phyloP scores from a whole-genome alignment of 2,329 filamentous ascomycete species.

The Beauveria sp. region DNA sequence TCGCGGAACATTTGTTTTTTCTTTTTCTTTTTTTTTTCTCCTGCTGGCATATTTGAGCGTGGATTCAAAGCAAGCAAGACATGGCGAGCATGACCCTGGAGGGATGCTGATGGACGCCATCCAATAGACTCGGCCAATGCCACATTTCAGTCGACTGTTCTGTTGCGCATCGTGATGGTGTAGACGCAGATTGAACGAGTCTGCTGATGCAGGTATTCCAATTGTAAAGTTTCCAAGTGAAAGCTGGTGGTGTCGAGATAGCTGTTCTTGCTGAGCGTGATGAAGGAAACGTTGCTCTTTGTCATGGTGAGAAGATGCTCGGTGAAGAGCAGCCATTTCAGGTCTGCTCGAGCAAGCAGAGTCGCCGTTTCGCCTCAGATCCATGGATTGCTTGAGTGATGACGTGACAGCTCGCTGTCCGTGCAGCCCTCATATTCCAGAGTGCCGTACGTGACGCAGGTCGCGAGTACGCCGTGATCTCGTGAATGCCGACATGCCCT shows the following conservation, averaged over 20 bases:
- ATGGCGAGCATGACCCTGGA: not conserved
- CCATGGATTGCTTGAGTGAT: too few relatives aligned
- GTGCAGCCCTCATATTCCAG: too few relatives aligned
- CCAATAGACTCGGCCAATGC: conserved; percentile 5
- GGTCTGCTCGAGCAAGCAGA: too few relatives aligned
- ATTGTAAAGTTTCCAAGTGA: not conserved
- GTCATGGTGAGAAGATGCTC: too few relatives aligned
- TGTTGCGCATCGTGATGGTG: not conserved
- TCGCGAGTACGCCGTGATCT: too few relatives aligned
- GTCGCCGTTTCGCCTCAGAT: too few relatives aligned
- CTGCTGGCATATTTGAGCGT: conserved; percentile 8
- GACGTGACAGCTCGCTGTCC: too few relatives aligned
- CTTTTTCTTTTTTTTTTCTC: not conserved
- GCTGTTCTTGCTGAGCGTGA: not conserved
- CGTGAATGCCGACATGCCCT: too few relatives aligned
- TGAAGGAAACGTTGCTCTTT: too few relatives aligned
- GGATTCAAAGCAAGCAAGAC: conserved; percentile 1
- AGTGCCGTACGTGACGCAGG: too few relatives aligned
- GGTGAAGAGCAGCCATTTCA: too few relatives aligned
- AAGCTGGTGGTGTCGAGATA: not conserved
- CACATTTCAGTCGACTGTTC: not conserved
- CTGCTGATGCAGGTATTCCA: not conserved
- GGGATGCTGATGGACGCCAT: not conserved
- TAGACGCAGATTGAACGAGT: not conserved
- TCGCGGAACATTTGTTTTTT: not conserved